Evolutionary conservation across 192 early-diverging fungal genomes (phyloP).

Genomic region (Glomus cerebriforme): DNA sequence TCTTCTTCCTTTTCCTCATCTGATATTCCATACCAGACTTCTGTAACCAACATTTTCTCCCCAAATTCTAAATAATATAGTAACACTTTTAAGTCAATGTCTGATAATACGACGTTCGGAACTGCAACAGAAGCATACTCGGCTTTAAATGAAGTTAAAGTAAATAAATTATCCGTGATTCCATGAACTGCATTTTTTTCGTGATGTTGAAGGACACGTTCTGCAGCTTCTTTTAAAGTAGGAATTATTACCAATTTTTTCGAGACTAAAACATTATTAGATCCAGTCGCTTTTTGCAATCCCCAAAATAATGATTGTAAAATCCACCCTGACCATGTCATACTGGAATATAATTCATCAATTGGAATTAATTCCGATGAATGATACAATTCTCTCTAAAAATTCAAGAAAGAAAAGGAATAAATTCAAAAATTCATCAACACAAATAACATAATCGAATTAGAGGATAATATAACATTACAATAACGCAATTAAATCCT

Average conservation of each 20-base stretch:
- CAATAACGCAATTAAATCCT: slow-evolving; percentile 9
- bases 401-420: background rate
- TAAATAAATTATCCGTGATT: slow-evolving; percentile 17
- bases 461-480: background rate
- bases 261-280: background rate
- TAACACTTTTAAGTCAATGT: slow-evolving; percentile 37
- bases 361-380: background rate
- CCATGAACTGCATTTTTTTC: slow-evolving; percentile 28
- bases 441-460: background rate
- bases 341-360: background rate
- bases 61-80: slow-evolving; percentile 34
- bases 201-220: background rate
- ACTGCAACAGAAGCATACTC: slow-evolving; percentile 14
- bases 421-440: background rate
- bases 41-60: slow-evolving; percentile 26
- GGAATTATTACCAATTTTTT: background rate
- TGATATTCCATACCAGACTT: background rate
- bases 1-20: background rate
- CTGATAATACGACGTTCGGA: slow-evolving; percentile 28
- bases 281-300: background rate
- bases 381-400: slow-evolving; percentile 15
- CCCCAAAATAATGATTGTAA: background rate
- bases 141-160: slow-evolving; percentile 23
- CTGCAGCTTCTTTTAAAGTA: slow-evolving; percentile 14
- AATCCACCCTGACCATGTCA: slow-evolving; percentile 11